Evolutionary conservation across 345 rosid genomes (phyloP).

Genomic region (Populus nigra): DNA sequence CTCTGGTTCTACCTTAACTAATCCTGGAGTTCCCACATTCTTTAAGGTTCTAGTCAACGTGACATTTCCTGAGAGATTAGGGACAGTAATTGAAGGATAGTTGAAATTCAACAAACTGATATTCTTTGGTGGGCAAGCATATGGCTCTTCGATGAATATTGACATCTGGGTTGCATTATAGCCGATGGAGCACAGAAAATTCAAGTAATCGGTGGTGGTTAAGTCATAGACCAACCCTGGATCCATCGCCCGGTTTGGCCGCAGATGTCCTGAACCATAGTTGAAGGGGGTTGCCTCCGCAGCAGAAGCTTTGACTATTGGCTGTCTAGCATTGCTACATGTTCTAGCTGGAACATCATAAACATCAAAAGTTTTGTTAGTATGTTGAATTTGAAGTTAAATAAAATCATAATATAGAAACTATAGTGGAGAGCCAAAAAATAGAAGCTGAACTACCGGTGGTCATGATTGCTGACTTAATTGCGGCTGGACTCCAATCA

Average conservation of each 20-base stretch:
- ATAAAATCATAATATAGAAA: neutral
- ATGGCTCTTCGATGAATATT: neutral
- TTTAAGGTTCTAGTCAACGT: conserved; percentile 19
- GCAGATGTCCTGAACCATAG: conserved; percentile 19
- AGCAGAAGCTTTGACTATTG: neutral
- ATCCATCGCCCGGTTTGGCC: conserved; percentile 14
- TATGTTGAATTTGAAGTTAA: neutral
- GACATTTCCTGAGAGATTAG: conserved; percentile 8
- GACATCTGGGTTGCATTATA: conserved; percentile 13
- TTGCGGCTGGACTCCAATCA: conserved; percentile 28
- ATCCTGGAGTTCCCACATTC: conserved; percentile 15
- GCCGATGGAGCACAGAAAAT: conserved; percentile 19
- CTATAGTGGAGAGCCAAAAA: no score
- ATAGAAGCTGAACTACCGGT: conserved; percentile 5
- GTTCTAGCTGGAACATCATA: conserved; percentile 8
- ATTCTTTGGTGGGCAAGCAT: conserved; percentile 8
- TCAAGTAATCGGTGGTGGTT: conserved; percentile 15
- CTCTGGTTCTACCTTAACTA: conserved; percentile 4
- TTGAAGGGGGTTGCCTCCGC: conserved; percentile 6
- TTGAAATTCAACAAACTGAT: conserved; percentile 10
- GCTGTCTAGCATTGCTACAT: neutral
- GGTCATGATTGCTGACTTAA: conserved; percentile 27
- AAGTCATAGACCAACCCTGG: conserved; percentile 28
- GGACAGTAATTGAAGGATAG: conserved; percentile 26
- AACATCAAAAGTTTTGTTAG: neutral